These are phyloP conservation scores for Lactarius indigo DNA, from an alignment of 768 basidiomycete species.

Conservation along the genomic window DNA sequence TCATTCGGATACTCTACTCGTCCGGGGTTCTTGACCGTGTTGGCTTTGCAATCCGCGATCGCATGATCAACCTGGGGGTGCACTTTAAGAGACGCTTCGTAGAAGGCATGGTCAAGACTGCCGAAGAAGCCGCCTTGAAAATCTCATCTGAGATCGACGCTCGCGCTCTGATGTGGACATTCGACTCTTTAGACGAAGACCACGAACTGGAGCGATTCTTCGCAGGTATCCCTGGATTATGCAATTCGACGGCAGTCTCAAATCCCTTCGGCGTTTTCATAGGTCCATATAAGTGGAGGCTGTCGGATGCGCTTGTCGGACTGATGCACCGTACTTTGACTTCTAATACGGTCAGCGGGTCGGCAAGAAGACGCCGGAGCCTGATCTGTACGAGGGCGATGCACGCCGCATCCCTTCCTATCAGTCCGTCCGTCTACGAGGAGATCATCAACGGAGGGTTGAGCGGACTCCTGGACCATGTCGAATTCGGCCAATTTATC, in stretches of 20 bases:
- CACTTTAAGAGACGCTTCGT: not conserved
- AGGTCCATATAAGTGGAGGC: not conserved
- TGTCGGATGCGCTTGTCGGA: not conserved
- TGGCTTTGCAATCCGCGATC: not conserved
- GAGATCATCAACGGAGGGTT: not conserved
- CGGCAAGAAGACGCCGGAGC: not conserved
- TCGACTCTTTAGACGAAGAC: not conserved
- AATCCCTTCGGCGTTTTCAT: not conserved
- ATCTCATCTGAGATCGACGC: not conserved
- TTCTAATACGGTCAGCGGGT: not conserved
- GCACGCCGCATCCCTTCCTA: not conserved
- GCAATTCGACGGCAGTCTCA: not conserved
- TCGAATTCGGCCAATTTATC: not conserved
- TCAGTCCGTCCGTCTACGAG: not conserved
- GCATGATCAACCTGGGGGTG: not conserved
- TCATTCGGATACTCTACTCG: not conserved
- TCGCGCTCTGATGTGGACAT: not conserved
- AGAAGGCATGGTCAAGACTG: not conserved
- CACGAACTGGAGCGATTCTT: conserved; percentile 1
- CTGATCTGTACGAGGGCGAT: not conserved
- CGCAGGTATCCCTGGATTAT: conserved; percentile 2
- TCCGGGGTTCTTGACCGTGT: not conserved
- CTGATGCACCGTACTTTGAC: not conserved
- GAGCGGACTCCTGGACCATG: not conserved
- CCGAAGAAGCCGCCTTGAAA: not conserved